Base-by-base conservation (phyloP, 208 protist genomes). In the Trypanosoma platydactyli region DNA sequence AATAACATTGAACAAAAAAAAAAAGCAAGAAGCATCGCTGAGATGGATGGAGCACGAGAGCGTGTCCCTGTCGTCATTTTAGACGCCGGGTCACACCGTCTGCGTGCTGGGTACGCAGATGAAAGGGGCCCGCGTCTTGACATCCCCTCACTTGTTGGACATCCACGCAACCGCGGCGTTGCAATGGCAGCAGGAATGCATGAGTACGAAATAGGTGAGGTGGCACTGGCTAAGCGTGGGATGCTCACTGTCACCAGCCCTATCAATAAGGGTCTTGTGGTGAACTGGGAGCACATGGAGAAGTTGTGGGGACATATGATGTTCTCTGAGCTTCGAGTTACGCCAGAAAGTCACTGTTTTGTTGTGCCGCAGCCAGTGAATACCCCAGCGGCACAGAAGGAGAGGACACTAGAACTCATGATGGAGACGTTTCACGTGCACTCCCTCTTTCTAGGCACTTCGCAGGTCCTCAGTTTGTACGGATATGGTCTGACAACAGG, bases 361-460 rank as follows among this genome's bases (percentile, higher is more conserved):
- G 45, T 97, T 40, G 66, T 92, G 20, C 93, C 93, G 16, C 91
- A 97, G 70, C 66, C 86, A 15, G 88, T 95, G 29, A 93, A 95
- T 58, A 81, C 91, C 7, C 87, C 86, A 13, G 78, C 78, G 5
- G 33, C 64, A 29, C 88, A 97, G 71, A 89, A 88, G 67, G 93
- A 97, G 77, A 84, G 86, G 46, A 97, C 87, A 27, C 69, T 96
- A 29, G 89, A 97, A 73, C 86, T 97, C 12, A 94, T 98, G 84
- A 97, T 98, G 89, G 93, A 98, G 63, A 97, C 90, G 20, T 98
- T 98, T 76, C 88, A 95, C 67, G 86, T 84, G 1, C 87, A 97
- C 68, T 91, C 90, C 12, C 78, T 98, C 25, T 98, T 92, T 76
- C 75, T 98, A 54, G 90, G 81, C 38, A 79, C 81, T 2, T 96